Conservation (phyloP, 768 basidiomycete species). For the Mycena pura region DNA sequence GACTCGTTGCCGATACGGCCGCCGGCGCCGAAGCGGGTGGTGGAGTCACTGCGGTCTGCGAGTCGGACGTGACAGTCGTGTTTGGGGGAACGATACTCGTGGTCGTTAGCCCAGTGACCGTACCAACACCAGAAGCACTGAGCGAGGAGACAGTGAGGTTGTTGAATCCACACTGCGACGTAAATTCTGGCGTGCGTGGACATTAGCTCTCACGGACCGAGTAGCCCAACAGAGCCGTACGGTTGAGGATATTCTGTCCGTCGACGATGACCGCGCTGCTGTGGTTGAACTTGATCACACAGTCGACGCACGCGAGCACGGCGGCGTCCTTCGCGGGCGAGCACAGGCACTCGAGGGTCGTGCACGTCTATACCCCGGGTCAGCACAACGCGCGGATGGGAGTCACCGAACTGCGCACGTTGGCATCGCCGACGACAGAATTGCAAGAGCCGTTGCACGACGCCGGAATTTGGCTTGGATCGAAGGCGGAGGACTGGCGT, state of each 20-base stretch:
- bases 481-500: slow-evolving; percentile 11
- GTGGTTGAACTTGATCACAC: slow-evolving; percentile 29
- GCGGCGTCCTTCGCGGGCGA: slow-evolving; percentile 27
- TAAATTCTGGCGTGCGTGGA: background rate
- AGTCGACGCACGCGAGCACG: slow-evolving; percentile 41
- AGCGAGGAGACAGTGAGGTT: slow-evolving; percentile 11
- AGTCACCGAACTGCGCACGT: background rate
- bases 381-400: background rate
- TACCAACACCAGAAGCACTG: slow-evolving; percentile 18
- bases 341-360: slow-evolving; percentile 34
- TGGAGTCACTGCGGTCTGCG: background rate
- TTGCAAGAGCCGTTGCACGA: slow-evolving; percentile 1
- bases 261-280: slow-evolving; percentile 9
- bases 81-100: background rate
- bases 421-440: slow-evolving; percentile 7
- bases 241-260: slow-evolving; percentile 32
- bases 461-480: slow-evolving; percentile 18
- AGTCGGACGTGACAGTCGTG: background rate
- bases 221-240: slow-evolving; percentile 26
- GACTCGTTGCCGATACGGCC: background rate
- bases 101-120: slow-evolving; percentile 15
- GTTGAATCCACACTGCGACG: slow-evolving; percentile 12
- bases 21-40: background rate
- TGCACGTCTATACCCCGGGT: slow-evolving; percentile 43
- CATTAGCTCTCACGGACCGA: background rate